Evolutionary conservation across 371 early-diverging fungal species (phyloP).

Genomic region (Mortierella sp.): DNA sequence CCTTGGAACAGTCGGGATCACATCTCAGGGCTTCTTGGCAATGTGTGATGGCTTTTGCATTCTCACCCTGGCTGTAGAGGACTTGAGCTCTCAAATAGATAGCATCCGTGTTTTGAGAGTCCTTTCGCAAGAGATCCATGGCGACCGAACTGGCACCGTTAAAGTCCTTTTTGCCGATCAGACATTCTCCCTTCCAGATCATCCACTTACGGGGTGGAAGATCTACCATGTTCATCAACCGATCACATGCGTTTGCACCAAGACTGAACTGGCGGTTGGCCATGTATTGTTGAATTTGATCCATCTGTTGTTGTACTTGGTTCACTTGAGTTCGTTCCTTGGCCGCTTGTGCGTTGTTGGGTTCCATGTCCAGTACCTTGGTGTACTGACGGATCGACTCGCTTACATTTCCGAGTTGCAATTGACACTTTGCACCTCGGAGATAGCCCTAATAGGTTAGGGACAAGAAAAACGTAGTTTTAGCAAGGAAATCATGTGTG

Average conservation of each 20-base stretch:
- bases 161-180: slow-evolving; percentile 74
- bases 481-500: too few relatives aligned
- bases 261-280: slow-evolving; percentile 65
- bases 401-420: slow-evolving; percentile 71
- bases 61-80: slow-evolving; percentile 79
- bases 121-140: slow-evolving; percentile 64
- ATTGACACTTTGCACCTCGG: slow-evolving; percentile 79
- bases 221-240: slow-evolving; percentile 71
- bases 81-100: slow-evolving; percentile 77
- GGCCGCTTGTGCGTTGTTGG: slow-evolving; percentile 56
- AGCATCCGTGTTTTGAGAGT: slow-evolving; percentile 81
- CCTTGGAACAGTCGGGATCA: slow-evolving; percentile 83
- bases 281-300: slow-evolving; percentile 67
- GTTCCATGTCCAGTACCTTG: slow-evolving; percentile 58
- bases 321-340: slow-evolving; percentile 61
- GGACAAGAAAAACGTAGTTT: background rate
- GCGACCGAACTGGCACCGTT: slow-evolving; percentile 75
- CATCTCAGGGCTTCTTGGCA: slow-evolving; percentile 78
- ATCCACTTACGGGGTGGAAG: slow-evolving; percentile 74
- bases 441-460: slow-evolving; percentile 57
- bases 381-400: slow-evolving; percentile 62
- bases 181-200: slow-evolving; percentile 75
- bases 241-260: slow-evolving; percentile 73
- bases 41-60: slow-evolving; percentile 67
- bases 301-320: slow-evolving; percentile 65